Conservation (phyloP, 805 yeast species). For the Torulaspora franciscae region DNA sequence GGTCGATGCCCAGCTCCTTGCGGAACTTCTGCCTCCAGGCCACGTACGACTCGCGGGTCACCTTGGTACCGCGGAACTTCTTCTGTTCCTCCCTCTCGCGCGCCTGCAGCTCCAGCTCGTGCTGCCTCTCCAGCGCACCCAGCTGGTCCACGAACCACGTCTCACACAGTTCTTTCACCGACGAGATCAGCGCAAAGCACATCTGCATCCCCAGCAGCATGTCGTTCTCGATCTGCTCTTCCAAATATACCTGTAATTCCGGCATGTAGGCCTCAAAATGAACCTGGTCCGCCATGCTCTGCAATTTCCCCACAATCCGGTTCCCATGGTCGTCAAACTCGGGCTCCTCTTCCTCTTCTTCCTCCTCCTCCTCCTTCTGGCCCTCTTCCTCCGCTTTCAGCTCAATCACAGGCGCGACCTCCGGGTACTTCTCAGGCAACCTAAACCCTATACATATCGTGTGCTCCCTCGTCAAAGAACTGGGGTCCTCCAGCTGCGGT, state of each 20-base stretch:
- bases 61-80: constrained; percentile 87
- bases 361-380: constrained; percentile 35
- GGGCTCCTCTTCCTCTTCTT: constrained; percentile 36
- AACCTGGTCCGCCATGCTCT: constrained; percentile 54
- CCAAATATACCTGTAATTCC: constrained; percentile 34
- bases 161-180: constrained; percentile 80
- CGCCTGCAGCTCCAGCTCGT: constrained; percentile 54
- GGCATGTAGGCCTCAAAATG: constrained; percentile 48
- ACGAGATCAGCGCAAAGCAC: constrained; percentile 70
- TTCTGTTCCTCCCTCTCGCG: constrained; percentile 81
- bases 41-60: constrained; percentile 67
- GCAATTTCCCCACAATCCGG: constrained; percentile 42
- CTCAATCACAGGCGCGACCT: constrained; percentile 59
- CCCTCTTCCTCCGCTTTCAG: constrained; percentile 38
- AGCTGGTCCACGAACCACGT: constrained; percentile 55
- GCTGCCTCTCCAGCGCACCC: constrained; percentile 46
- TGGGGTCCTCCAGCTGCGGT: constrained; percentile 14
- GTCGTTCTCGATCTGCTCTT: constrained; percentile 43
- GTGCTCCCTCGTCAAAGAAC: constrained; percentile 52
- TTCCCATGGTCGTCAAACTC: constrained; percentile 46
- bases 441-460: constrained; percentile 52
- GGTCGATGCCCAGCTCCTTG: constrained; percentile 65
- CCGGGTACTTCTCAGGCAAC: constrained; percentile 80
- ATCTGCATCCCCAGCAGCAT: constrained; percentile 89
- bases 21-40: constrained; percentile 73